phyloP scores from a whole-genome alignment of 2,329 filamentous ascomycete species.

The Sarocladium kiliense region DNA sequence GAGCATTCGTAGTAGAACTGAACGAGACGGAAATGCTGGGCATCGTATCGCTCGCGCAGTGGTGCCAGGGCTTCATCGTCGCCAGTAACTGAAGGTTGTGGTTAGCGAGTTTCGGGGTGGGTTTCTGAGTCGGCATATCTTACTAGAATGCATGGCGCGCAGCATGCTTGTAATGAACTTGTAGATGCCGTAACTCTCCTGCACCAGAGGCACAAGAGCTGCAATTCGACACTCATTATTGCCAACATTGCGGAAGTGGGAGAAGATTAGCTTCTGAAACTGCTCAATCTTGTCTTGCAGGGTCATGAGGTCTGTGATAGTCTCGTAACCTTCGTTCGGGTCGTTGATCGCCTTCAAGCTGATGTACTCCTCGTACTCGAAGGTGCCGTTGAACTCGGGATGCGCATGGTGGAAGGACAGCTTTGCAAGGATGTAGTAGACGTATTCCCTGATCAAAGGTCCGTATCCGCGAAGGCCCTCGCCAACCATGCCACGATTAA shows the following conservation, averaged over 20 bases:
- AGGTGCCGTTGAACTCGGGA: constrained; percentile 96
- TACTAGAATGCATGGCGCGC: constrained; percentile 92
- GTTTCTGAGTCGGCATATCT: constrained; percentile 25
- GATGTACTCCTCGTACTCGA: constrained; percentile 99
- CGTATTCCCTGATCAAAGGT: constrained; percentile 92
- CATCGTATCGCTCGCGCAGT: constrained; percentile 82
- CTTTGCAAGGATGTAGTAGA: constrained; percentile 91
- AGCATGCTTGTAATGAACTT: constrained; percentile 99
- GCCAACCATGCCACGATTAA: constrained; percentile 76
- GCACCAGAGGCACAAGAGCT: constrained; percentile 84
- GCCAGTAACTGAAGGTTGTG: constrained; percentile 37
- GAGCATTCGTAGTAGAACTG: constrained; percentile 99
- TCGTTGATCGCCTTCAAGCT: constrained; percentile 97
- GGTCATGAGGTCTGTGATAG: constrained; percentile 92
- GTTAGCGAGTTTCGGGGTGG: not conserved
- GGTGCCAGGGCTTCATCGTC: constrained; percentile 91
- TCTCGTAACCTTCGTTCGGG: constrained; percentile 96
- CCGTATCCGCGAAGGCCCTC: constrained; percentile 88
- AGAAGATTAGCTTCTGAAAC: constrained; percentile 98
- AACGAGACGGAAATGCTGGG: constrained; percentile 91
- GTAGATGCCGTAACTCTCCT: constrained; percentile 98
- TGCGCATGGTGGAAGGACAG: constrained; percentile 95
- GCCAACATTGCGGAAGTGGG: constrained; percentile 83
- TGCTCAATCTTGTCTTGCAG: constrained; percentile 97
- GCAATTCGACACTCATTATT: constrained; percentile 98